Evolutionary conservation across 2,329 filamentous ascomycete genomes (phyloP).

Genomic region (Sclerotinia sclerotiorum): DNA sequence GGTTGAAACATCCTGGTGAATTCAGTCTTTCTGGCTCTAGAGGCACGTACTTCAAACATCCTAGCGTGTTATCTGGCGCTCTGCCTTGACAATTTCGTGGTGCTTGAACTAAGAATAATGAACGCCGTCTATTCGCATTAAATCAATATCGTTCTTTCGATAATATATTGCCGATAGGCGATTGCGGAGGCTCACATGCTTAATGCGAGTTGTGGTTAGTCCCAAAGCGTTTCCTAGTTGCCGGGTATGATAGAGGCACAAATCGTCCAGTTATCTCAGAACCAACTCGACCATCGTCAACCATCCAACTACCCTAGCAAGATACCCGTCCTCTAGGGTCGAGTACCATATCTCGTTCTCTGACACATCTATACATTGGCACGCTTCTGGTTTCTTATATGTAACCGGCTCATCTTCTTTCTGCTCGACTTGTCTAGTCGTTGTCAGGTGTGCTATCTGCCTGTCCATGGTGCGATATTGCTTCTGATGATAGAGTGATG

Average conservation of each 20-base stretch:
- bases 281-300: neutral
- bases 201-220: neutral
- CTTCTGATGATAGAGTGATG: too few species aligned
- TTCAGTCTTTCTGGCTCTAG: too few species aligned
- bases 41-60: neutral
- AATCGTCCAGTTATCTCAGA: neutral
- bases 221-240: neutral
- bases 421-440: too few species aligned
- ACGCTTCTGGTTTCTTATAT: neutral
- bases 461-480: too few species aligned
- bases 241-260: neutral
- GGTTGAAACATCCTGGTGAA: neutral
- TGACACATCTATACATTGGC: neutral
- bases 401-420: neutral
- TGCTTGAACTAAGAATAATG: neutral
- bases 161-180: neutral
- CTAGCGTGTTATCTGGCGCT: neutral
- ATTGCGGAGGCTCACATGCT: neutral
- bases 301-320: neutral
- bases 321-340: neutral
- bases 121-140: neutral
- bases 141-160: neutral
- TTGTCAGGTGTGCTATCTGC: too few species aligned
- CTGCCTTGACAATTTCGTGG: neutral
- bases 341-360: neutral